Evolutionary conservation across 2,329 filamentous ascomycete species (phyloP).

Genomic region (Pezicula radicicola): DNA sequence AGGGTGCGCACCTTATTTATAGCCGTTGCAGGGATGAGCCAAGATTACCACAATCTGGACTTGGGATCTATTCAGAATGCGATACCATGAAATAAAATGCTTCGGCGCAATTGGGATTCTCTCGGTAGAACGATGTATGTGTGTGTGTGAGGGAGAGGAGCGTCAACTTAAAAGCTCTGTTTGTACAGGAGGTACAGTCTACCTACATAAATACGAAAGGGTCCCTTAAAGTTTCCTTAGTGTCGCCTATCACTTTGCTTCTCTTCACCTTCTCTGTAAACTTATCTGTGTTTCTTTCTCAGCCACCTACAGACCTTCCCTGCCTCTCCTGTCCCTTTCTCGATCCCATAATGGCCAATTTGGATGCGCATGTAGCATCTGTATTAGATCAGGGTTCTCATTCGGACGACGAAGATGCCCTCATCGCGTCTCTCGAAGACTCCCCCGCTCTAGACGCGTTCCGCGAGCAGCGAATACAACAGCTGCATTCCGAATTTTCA

Average conservation of each 20-base stretch:
- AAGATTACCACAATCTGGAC: background rate
- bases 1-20: background rate
- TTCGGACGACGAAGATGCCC: conserved; percentile 53
- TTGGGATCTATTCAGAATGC: no score
- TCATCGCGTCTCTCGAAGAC: conserved; percentile 53
- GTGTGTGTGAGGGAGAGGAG: no score
- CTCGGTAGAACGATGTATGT: no score
- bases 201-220: no score
- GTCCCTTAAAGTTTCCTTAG: no score
- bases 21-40: background rate
- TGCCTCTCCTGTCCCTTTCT: background rate
- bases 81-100: background rate
- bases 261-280: background rate
- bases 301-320: background rate
- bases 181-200: no score
- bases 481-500: conserved; percentile 52
- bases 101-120: no score
- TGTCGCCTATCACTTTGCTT: no score
- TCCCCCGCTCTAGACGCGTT: conserved; percentile 49
- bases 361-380: conserved; percentile 48
- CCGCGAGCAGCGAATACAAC: conserved; percentile 54
- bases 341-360: conserved; percentile 34
- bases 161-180: no score
- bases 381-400: conserved; percentile 36
- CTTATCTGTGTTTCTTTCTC: background rate